phyloP scores from a whole-genome alignment of 2,329 filamentous ascomycete genomes.

The Cryphonectria nitschkei region DNA sequence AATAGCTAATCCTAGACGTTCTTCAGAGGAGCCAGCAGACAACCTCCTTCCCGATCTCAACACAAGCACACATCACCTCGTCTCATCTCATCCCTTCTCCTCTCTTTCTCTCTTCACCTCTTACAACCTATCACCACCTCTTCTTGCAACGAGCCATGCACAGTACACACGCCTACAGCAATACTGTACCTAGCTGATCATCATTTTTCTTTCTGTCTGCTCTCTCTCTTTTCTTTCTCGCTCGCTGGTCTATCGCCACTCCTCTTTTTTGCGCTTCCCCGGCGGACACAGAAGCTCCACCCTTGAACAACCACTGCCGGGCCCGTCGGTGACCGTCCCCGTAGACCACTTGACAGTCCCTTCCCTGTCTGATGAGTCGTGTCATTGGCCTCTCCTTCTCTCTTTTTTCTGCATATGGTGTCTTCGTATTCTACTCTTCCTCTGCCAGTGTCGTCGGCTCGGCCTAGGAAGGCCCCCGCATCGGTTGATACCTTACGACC shows the following conservation, averaged over 20 bases:
- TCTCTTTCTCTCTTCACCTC: not conserved
- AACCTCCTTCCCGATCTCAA: not conserved
- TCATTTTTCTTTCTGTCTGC: not conserved
- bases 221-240: not conserved
- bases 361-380: slow-evolving; percentile 5
- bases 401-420: slow-evolving; percentile 13
- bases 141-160: not conserved
- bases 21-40: not conserved
- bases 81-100: not conserved
- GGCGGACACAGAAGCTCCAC: not conserved
- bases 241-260: not conserved
- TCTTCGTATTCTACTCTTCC: slow-evolving; percentile 10
- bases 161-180: not conserved
- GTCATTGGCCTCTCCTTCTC: not conserved
- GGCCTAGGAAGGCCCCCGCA: slow-evolving; percentile 22
- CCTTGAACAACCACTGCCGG: slow-evolving; percentile 3
- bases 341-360: not conserved
- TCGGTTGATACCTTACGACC: slow-evolving; percentile 21
- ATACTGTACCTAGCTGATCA: not conserved
- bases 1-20: no score
- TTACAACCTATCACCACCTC: not conserved
- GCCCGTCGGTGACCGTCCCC: slow-evolving; percentile 12
- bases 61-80: not conserved
- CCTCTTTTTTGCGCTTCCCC: not conserved
- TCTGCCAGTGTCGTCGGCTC: slow-evolving; percentile 12